Conservation (phyloP, 495 filamentous ascomycete species). For the Melanomma pulvis-pyrius region DNA sequence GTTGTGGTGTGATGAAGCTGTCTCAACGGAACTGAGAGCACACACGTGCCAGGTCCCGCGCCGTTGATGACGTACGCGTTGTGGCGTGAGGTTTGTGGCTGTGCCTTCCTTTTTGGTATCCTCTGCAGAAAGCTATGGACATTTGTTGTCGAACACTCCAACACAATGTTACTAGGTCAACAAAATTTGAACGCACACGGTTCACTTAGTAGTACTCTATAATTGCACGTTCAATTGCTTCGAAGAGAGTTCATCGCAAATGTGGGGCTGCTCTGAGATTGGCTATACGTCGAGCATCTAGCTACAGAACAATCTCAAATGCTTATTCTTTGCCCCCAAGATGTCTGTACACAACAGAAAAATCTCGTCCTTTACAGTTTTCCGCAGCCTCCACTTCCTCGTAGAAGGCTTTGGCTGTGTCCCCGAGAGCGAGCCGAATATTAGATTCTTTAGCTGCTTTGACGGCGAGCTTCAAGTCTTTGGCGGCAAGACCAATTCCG, state of each 20-base stretch:
- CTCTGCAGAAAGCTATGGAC: background rate
- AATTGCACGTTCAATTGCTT: too few species aligned
- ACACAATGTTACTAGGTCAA: too few species aligned
- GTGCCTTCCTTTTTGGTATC: too few species aligned
- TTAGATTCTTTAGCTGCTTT: slow-evolving; percentile 40
- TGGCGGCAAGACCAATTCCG: slow-evolving; percentile 80
- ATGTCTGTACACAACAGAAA: slow-evolving; percentile 50
- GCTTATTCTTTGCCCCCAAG: slow-evolving; percentile 45
- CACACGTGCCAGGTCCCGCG: background rate
- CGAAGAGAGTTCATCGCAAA: too few species aligned
- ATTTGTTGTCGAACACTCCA: too few species aligned
- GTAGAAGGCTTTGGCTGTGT: slow-evolving; percentile 45
- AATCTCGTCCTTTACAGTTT: slow-evolving; percentile 46
- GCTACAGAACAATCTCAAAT: too few species aligned
- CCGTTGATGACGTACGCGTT: background rate
- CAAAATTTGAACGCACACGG: too few species aligned
- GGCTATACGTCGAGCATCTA: too few species aligned
- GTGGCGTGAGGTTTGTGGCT: background rate
- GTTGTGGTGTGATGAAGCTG: background rate
- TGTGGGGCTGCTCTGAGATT: too few species aligned
- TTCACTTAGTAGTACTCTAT: too few species aligned
- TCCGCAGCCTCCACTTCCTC: slow-evolving; percentile 39
- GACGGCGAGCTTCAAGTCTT: slow-evolving; percentile 53
- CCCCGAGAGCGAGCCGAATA: slow-evolving; percentile 41
- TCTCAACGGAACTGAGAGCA: background rate